Base-by-base conservation (phyloP, 2,329 filamentous ascomycete species). In the Penicillium occitanis region DNA sequence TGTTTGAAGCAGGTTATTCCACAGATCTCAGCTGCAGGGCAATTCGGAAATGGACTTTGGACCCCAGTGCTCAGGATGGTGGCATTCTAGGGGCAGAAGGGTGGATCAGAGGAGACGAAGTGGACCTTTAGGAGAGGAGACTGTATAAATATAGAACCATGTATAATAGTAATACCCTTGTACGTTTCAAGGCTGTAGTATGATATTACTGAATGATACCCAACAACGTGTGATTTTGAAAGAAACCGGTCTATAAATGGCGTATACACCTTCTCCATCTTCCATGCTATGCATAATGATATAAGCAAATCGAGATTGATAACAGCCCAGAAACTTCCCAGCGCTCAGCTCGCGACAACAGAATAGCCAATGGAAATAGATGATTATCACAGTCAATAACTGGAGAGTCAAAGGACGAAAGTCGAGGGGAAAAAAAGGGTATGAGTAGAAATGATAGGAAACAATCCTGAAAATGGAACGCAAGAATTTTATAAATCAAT, bases 1-100 rank as follows among this genome's bases (percentile, higher is more conserved):
- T 99, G 93, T 97, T 86, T 73, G 85, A 91, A 76, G 87, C 86
- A 0, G 93, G 94, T 0, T 93, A 87, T 83, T 79, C 82, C 66
- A 89, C 87, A 8, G 84, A 86, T 22, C 73, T 93, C 65, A 83
- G 81, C 28, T 84, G 89, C 65, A 75, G 84, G 57, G 84, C 89
- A 1, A 74, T 90, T 55, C 83, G 85, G 57, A 91, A 88, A 75
- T 97, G 93, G 93, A 83, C 88, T 1, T 84, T 96, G 76, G 91
- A 94, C 75, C 79, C 86, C 1, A 71, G 72, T 33, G 81, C 80
- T 22, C 82, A 84, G 6, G 86, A 88, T 70, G 88, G 88, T 1
- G 91, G 91, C 0, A 87, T 95, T 46, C 71, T 93, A 60, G 90
- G 88, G 5, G 82, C 84, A 17, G 72, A 70, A 53, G 85, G 84